These are phyloP conservation scores for Zymoseptoria crescenta DNA, from an alignment of 2,329 filamentous ascomycete genomes.

Conservation along the genomic window DNA sequence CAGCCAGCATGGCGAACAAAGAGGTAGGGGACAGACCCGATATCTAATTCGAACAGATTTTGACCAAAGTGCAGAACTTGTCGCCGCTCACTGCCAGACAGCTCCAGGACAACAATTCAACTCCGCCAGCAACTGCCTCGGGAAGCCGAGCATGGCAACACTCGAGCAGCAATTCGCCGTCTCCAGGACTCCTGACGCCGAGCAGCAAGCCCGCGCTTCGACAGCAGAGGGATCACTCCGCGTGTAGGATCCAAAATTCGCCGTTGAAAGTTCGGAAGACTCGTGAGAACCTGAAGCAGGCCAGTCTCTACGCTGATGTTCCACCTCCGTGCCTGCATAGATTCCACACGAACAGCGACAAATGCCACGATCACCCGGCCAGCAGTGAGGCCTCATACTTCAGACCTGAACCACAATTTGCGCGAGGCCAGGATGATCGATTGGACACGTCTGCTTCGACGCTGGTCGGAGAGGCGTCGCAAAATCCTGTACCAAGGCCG, in stretches of 20 bases:
- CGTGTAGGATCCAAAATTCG: conserved; percentile 23
- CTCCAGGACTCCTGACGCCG: conserved; percentile 20
- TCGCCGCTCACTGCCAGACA: conserved; percentile 11
- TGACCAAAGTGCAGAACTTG: conserved; percentile 16
- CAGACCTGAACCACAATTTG: neutral
- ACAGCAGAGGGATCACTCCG: conserved; percentile 27
- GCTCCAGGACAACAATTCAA: conserved; percentile 8
- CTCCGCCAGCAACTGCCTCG: conserved; percentile 10
- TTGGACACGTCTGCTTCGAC: conserved; percentile 11
- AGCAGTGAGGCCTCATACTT: neutral
- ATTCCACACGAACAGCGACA: neutral
- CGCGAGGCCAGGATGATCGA: neutral
- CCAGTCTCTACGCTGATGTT: conserved; percentile 17
- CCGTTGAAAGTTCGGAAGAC: conserved; percentile 30
- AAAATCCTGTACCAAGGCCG: neutral
- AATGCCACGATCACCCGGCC: neutral
- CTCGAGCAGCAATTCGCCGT: conserved; percentile 12
- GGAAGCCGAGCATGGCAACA: conserved; percentile 17
- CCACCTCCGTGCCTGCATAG: conserved; percentile 19
- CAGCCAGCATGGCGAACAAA: conserved; percentile 22
- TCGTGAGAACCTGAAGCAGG: conserved; percentile 27
- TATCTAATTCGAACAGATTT: neutral
- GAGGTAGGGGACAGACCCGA: conserved; percentile 14
- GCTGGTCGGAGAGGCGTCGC: neutral
- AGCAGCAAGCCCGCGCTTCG: conserved; percentile 24